Conservation (phyloP, 768 basidiomycete genomes). For the Leccinellum albellum region DNA sequence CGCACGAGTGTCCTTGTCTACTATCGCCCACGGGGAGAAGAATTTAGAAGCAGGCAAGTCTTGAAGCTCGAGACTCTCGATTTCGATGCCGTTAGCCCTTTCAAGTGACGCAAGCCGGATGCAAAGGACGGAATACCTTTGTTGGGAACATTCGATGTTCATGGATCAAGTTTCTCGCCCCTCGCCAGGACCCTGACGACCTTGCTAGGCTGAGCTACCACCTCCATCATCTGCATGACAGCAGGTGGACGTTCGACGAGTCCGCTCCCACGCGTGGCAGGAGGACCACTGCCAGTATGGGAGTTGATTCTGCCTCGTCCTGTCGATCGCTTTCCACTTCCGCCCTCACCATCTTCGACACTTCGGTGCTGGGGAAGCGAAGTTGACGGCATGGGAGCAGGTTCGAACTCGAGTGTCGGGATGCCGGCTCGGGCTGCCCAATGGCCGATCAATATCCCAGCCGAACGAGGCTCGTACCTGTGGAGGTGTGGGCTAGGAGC, state of each 20-base stretch:
- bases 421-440: slow-evolving; percentile 71
- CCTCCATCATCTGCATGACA: slow-evolving; percentile 80
- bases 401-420: slow-evolving; percentile 48
- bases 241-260: slow-evolving; percentile 77
- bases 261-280: slow-evolving; percentile 30
- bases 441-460: slow-evolving; percentile 56
- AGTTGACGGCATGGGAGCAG: slow-evolving; percentile 24
- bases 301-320: slow-evolving; percentile 31
- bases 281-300: slow-evolving; percentile 14
- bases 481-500: slow-evolving; percentile 51
- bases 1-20: slow-evolving; percentile 19
- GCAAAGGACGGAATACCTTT: slow-evolving; percentile 11
- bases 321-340: slow-evolving; percentile 23
- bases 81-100: slow-evolving; percentile 6
- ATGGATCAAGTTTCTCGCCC: slow-evolving; percentile 75
- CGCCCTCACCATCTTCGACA: slow-evolving; percentile 34
- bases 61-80: slow-evolving; percentile 16
- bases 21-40: slow-evolving; percentile 11
- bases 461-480: slow-evolving; percentile 62
- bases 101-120: not conserved
- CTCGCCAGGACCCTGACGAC: slow-evolving; percentile 78
- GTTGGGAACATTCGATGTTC: not conserved
- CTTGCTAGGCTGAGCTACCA: slow-evolving; percentile 66
- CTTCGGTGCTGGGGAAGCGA: slow-evolving; percentile 19
- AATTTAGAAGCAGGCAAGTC: slow-evolving; percentile 16